Conservation (phyloP, 352 stramenopile genomes). For the Bremia lactucae region DNA sequence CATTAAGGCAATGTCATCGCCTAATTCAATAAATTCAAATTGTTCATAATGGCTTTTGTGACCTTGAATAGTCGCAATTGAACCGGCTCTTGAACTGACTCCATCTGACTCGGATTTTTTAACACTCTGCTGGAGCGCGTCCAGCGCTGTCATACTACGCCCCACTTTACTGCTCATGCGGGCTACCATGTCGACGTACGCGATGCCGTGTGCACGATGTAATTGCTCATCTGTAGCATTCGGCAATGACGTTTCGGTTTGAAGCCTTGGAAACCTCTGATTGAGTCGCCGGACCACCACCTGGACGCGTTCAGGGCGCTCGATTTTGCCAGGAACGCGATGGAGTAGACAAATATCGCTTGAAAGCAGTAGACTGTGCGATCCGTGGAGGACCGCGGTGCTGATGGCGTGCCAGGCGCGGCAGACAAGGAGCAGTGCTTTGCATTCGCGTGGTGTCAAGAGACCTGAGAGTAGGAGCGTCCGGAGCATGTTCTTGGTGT, state of each 20-base stretch:
- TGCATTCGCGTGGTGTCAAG: conserved; percentile 10
- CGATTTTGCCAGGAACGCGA: conserved; percentile 24
- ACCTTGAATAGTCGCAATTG: conserved; percentile 14
- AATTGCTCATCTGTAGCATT: conserved; percentile 38
- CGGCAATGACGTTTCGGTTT: conserved; percentile 15
- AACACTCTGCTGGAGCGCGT: conserved; percentile 10
- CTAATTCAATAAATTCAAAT: conserved; percentile 57
- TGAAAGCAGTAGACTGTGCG: conserved; percentile 31
- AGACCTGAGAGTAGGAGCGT: conserved; percentile 13
- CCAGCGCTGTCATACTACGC: conserved; percentile 44
- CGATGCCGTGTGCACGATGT: conserved; percentile 39
- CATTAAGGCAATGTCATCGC: conserved; percentile 61
- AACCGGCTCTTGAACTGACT: conserved; percentile 7
- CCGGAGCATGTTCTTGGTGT: too few relatives aligned
- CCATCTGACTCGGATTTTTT: conserved; percentile 3
- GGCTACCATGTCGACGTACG: conserved; percentile 45
- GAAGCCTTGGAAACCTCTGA: conserved; percentile 24
- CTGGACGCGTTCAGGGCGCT: conserved; percentile 45
- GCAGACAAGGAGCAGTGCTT: conserved; percentile 14
- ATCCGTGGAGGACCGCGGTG: conserved; percentile 16
- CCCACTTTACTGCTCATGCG: conserved; percentile 46
- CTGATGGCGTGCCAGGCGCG: conserved; percentile 21
- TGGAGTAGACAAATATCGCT: conserved; percentile 42
- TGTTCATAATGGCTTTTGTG: conserved; percentile 46
- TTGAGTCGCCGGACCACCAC: conserved; percentile 27